Base-by-base conservation (phyloP, 164 flowering plant genomes). In the Macadamia integrifolia region DNA sequence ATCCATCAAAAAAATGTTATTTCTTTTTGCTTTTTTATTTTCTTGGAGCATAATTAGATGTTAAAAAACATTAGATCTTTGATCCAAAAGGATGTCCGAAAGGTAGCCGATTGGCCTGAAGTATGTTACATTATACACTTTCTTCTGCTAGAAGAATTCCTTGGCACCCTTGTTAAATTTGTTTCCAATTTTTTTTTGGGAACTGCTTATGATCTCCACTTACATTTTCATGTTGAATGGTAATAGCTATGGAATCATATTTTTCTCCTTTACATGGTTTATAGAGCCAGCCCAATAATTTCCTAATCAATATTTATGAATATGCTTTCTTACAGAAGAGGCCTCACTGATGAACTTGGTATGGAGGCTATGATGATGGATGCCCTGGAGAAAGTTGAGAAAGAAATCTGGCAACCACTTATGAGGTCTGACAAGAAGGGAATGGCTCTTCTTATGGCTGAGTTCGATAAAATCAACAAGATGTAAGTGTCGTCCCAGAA, bases 321-420 rank as follows among this genome's bases (percentile, higher is more conserved):
- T 6, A 3, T 17, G 23, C 30, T 18, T 40, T 67, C 65, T 60
- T 85, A 69, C 82, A 94, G 98, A 93, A 84, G 89, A 64, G 98
- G 98, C 35, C 82, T 92, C 57, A 67, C 71, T 69, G 98, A 94
- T 81, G 93, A 89, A 0, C 86, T 83, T 44, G 97, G 98, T 75
- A 85, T 83, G 2, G 97, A 92, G 84, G 77, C 86, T 65, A 77
- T 90, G 98, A 90, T 92, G 97, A 76, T 94, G 78, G 93, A 90
- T 61, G 98, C 97, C 64, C 62, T 94, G 79, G 97, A 94, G 53
- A 94, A 90, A 75, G 92, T 94, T 72, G 98, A 94, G 78, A 87
- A 85, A 17, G 93, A 94, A 67, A 61, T 87, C 11, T 90, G 90
- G 72, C 88, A 94, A 69, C 97, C 98, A 66, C 95, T 94, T 28